A percentile compares a stretch with the other conserved stretches of the same genome.
These are phyloP conservation scores for Endogone sp. DNA, from an alignment of 192 early-diverging fungal genomes.

Conservation along the genomic window DNA sequence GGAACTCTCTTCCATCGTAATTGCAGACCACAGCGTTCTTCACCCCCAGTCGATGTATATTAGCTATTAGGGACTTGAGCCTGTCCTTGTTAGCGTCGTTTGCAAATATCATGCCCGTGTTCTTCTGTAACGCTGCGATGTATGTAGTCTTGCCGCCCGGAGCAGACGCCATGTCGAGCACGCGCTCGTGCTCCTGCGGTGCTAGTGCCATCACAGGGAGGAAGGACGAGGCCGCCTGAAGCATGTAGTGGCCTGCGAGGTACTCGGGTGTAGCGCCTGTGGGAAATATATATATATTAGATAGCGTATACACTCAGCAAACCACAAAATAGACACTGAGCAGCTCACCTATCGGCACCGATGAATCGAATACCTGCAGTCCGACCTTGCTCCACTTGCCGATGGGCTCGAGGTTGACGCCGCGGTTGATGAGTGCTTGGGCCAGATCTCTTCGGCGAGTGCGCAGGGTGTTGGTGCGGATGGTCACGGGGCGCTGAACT, in stretches of 20 bases:
- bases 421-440: slow-evolving; percentile 91
- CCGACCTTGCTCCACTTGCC: slow-evolving; percentile 99
- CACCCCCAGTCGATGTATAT: slow-evolving; percentile 86
- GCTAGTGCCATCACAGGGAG: slow-evolving; percentile 94
- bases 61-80: slow-evolving; percentile 85
- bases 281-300: too few species aligned
- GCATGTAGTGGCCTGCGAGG: slow-evolving; percentile 98
- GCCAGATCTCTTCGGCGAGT: slow-evolving; percentile 92
- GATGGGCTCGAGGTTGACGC: slow-evolving; percentile 96
- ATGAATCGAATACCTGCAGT: slow-evolving; percentile 92
- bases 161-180: slow-evolving; percentile 97
- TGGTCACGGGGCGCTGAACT: slow-evolving; percentile 89
- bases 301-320: background rate
- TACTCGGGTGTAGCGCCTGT: slow-evolving; percentile 97
- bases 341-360: slow-evolving; percentile 82
- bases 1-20: slow-evolving; percentile 98
- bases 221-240: slow-evolving; percentile 97
- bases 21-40: slow-evolving; percentile 89
- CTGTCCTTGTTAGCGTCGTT: slow-evolving; percentile 97
- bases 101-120: slow-evolving; percentile 95
- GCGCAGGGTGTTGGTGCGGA: slow-evolving; percentile 95
- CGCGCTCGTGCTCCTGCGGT: slow-evolving; percentile 90
- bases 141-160: slow-evolving; percentile 98
- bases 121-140: slow-evolving; percentile 93
- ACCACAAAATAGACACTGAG: slow-evolving; percentile 4